Base-by-base conservation (phyloP, 805 yeast species). In the Saccharomycopsis synnaedendra region DNA sequence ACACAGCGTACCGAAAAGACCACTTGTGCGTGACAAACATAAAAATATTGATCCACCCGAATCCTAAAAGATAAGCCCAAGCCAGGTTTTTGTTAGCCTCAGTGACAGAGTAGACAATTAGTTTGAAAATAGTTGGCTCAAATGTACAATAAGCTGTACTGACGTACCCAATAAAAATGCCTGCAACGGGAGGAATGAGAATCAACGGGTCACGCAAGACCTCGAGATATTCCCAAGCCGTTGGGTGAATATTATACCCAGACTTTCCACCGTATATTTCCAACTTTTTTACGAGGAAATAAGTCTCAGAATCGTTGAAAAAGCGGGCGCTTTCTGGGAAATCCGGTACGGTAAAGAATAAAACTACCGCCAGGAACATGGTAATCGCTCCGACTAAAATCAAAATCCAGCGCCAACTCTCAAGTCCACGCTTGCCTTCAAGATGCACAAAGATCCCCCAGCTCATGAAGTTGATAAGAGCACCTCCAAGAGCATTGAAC, bases 61-160 rank as follows among this genome's bases (percentile, higher is more conserved):
- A 40, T n/a, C 46, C 47, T 30, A 39, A 43, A 32, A 47, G 9
- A 46, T 46, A 47, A 27, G 47, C 54, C 19, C 37, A 43, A 38
- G 37, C 32, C 5, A 43, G 28, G 9, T 38, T 38, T 10, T 11
- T 28, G 43, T 41, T 41, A 31, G 43, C 31, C 9, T 5, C 9
- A 80, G 36, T 85, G 81, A 56, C 80, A 80, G 11, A 85, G 84
- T 71, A 66, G 79, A 70, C 28, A 81, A 80, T 64, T 80, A 71
- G 63, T 44, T 65, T 66, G 19, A 19, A 19, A 3, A 19, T 19
- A 19, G 19, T 19, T 42, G 85, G 78, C 19, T 86, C 80, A 59
- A 81, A 81, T 60, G 75, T 80, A 10, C 87, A 86, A 57, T 80
- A 80, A 35, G 85, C 82, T 56, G 81, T 81, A 19, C 85, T 72